Base-by-base conservation (phyloP, 2,329 filamentous ascomycete genomes). In the Rhexocercosporidium sp. region DNA sequence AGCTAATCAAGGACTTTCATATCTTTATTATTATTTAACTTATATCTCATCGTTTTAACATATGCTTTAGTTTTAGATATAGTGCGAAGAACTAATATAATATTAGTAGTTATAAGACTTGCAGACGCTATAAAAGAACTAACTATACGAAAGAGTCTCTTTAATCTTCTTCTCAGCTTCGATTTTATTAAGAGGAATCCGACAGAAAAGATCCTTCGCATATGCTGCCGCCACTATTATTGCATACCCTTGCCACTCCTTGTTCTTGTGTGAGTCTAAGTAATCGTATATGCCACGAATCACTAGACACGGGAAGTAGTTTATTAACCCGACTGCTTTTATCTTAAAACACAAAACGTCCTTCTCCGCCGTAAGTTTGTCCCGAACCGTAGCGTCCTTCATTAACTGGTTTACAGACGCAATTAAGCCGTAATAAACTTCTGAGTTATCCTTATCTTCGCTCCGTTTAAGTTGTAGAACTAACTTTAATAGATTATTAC, bases 201-300 rank as follows among this genome's bases (percentile, higher is more conserved):
- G 16, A 41, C 37, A 41, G 11, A 41, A 3, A 41, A 76, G 64
- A 41, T 72, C 71, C 34, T 73, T 73, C 27, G 74, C 63, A 62
- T 73, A 76, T 65, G 67, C 70, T 27, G 70, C 69, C 34, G 65
- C 70, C n/a, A 44, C 53, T 60, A 66, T 65, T 16, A 69, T 65
- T 54, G 70, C 69, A 70, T 72, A 72, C 5, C 47, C 61, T 59
- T 72, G 70, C 69, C 70, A 72, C 25, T 64, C 59, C 59, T 72
- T 64, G 25, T 72, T 70, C 54, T 72, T 72, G 46, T 71, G 67
- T 2, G 62, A 49, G 54, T 80, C 78, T 0, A 77, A 72, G 39
- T 80, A 80, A 69, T 80, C 77, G 62, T 75, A 77, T 25, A 79
- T 76, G 1, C 78, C 78, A 6, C 77, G 72, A 47, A 80, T 75